Conservation (phyloP, 225 moss, liverwort and hornwort species). For the Polytrichum commune region DNA sequence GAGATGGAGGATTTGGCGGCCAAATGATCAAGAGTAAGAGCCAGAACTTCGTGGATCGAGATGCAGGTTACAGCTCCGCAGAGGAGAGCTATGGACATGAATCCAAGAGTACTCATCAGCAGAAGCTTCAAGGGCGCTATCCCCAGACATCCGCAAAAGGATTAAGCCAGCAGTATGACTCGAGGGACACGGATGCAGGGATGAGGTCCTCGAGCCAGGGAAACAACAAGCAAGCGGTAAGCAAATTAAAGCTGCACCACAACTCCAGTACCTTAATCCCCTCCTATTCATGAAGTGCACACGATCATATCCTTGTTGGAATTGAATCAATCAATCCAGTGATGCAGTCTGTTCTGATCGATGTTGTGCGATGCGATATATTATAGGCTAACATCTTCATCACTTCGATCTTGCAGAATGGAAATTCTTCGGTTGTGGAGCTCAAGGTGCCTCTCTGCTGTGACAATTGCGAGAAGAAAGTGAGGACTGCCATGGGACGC, state of each 20-base stretch:
- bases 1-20: slow-evolving; percentile 13
- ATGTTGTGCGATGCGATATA: background rate
- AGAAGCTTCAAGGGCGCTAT: too few species aligned
- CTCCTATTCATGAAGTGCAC: too few species aligned
- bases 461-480: slow-evolving; percentile 48
- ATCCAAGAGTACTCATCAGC: background rate
- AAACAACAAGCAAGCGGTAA: background rate
- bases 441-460: slow-evolving; percentile 44
- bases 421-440: slow-evolving; percentile 37
- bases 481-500: slow-evolving; percentile 26
- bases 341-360: background rate
- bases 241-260: background rate
- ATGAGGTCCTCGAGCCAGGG: slow-evolving; percentile 16
- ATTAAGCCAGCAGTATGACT: slow-evolving; percentile 20
- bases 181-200: slow-evolving; percentile 18
- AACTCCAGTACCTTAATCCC: too few species aligned
- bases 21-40: slow-evolving; percentile 28
- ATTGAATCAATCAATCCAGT: background rate
- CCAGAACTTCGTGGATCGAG: background rate
- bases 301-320: too few species aligned
- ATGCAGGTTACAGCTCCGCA: slow-evolving; percentile 30
- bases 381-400: too few species aligned
- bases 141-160: slow-evolving; percentile 3
- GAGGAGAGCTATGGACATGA: slow-evolving; percentile 25
- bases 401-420: slow-evolving; percentile 16